Conservation (phyloP, 108 stramenopile genomes). For the Fistulifera pelliculosa region DNA sequence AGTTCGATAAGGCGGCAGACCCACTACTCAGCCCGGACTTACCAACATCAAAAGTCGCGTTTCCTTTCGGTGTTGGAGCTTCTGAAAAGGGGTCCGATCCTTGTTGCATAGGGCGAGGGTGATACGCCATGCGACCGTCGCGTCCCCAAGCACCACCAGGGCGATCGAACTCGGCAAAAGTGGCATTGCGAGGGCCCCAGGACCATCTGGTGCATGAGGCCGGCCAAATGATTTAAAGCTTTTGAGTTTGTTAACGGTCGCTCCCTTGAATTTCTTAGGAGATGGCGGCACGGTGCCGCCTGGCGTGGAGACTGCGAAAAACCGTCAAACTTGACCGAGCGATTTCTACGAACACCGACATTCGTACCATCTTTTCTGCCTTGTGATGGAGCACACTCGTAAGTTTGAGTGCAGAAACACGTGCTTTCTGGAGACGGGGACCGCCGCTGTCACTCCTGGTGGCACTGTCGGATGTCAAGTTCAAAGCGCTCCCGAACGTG, state of each 20-base stretch:
- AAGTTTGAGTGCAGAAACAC: constrained; percentile 31
- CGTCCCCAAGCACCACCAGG: constrained; percentile 37
- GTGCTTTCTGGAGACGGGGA: constrained; percentile 21
- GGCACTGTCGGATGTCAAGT: constrained; percentile 9
- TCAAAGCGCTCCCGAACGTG: constrained; percentile 27
- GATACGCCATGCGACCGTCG: constrained; percentile 34
- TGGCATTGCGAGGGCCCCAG: constrained; percentile 49
- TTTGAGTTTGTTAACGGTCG: constrained; percentile 22
- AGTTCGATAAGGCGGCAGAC: constrained; percentile 17
- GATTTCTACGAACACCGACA: constrained; percentile 20
- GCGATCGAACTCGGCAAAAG: constrained; percentile 47
- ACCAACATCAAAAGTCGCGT: constrained; percentile 31
- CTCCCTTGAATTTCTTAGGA: constrained; percentile 24
- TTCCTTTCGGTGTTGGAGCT: constrained; percentile 5
- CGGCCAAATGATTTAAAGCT: constrained; percentile 52
- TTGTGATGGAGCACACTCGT: constrained; percentile 26
- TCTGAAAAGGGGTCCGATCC: constrained; percentile 10
- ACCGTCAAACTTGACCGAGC: constrained; percentile 42
- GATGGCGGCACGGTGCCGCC: constrained; percentile 8
- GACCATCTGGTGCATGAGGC: constrained; percentile 44
- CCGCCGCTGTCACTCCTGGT: not conserved
- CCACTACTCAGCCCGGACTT: not conserved
- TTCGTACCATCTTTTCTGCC: constrained; percentile 1
- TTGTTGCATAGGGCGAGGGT: constrained; percentile 29
- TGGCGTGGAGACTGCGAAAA: constrained; percentile 13